These are phyloP conservation scores for Debaryomycetaceae sp. DNA, from an alignment of 1,139 yeast species.

Conservation along the genomic window DNA sequence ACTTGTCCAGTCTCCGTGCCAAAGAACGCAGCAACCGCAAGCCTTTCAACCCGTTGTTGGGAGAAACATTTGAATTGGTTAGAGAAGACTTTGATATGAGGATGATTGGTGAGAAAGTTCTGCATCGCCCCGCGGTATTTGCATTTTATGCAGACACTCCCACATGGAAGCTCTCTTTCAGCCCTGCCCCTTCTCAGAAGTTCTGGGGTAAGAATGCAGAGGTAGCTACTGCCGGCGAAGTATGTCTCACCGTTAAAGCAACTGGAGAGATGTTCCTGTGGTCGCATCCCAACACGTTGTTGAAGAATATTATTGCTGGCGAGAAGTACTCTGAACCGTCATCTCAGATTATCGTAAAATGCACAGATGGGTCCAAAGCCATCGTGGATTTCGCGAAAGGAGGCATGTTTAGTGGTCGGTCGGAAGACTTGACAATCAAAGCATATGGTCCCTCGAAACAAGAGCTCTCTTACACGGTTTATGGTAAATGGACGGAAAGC, in stretches of 20 bases:
- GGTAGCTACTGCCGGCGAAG: slow-evolving; percentile 60
- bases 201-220: slow-evolving; percentile 95
- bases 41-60: slow-evolving; percentile 85
- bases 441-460: slow-evolving; percentile 32
- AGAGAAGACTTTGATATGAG: slow-evolving; percentile 68
- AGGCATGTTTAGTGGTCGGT: slow-evolving; percentile 79
- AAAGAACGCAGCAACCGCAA: slow-evolving; percentile 72
- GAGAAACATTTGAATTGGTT: slow-evolving; percentile 79
- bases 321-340: slow-evolving; percentile 91
- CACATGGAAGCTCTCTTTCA: slow-evolving; percentile 66
- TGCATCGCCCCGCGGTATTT: slow-evolving; percentile 74
- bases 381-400: slow-evolving; percentile 59
- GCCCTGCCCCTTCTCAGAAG: slow-evolving; percentile 76
- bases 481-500: slow-evolving; percentile 73
- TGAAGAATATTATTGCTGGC: slow-evolving; percentile 86
- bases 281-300: slow-evolving; percentile 71
- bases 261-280: slow-evolving; percentile 71
- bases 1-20: slow-evolving; percentile 57
- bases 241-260: slow-evolving; percentile 42
- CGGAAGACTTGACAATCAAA: slow-evolving; percentile 61
- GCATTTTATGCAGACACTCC: slow-evolving; percentile 68
- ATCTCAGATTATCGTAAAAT: slow-evolving; percentile 53
- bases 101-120: slow-evolving; percentile 65
- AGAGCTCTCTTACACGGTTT: slow-evolving; percentile 31
- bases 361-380: slow-evolving; percentile 60